Base-by-base conservation (phyloP, 306 rosid genomes). In the Cicer judaicum region DNA sequence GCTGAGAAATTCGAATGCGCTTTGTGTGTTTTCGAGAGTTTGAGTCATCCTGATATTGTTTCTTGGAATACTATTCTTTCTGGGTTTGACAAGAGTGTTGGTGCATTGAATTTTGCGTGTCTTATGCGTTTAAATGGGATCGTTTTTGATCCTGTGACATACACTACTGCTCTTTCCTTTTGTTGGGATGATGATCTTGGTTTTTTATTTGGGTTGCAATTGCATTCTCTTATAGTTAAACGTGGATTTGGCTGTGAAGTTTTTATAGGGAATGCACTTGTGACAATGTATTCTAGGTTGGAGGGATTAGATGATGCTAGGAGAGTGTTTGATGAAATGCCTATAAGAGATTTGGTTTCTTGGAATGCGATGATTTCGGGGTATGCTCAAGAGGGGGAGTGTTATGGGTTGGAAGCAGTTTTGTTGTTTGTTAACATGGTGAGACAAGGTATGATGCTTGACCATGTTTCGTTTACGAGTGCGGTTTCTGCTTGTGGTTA, bases 1-100 rank as follows among this genome's bases (percentile, higher is more conserved):
- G 82, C 90, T 44, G 88, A 91, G 69, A 76, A 78, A 7, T 79
- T 89, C 6, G 77, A 74, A 7, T 68, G 42, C 40, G 87, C 93
- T 48, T 70, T 87, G 78, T 7, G 68, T 77, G 74, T 93, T 36
- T 93, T 90, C 49, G 83, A 85, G 77, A 83, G 59, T 75, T 70
- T 93, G 86, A 78, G 70, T 66, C 36, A 57, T 77, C 89, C 84
- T 53, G 91, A 89, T 68, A 72, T 85, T 18, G 93, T 93, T 77
- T 89, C 98, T 76, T 93, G 97, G 97, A 93, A 93, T 75, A 93
- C 96, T 8, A 42, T 93, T 19, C 97, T 93, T 74, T 88, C 95
- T 0, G 95, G 97, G 57, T 93, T 86, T 78, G 76, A 64, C 44
- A 86, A 80, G 79, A 78, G 86, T 72, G 86, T 78, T 29, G 90